Conservation (phyloP, 345 rosid genomes). For the Moricandia arvensis region DNA sequence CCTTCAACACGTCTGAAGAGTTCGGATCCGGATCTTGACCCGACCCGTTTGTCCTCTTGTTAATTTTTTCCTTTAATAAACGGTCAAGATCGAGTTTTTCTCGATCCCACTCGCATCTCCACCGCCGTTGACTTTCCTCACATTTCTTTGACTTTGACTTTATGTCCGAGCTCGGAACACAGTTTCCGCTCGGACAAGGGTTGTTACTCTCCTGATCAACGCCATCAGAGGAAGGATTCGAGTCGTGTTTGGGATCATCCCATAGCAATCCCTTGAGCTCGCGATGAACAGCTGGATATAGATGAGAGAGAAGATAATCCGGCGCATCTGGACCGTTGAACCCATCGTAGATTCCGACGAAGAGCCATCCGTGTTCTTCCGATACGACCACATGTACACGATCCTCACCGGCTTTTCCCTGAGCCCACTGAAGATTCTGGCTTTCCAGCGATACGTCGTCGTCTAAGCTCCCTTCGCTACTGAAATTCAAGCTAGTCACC, state of each 20-base stretch:
- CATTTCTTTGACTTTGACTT: slow-evolving; percentile 45
- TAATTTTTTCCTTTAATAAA: slow-evolving; percentile 57
- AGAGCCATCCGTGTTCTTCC: slow-evolving; percentile 91
- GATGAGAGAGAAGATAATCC: slow-evolving; percentile 69
- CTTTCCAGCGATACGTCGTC: slow-evolving; percentile 67
- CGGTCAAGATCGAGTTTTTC: slow-evolving; percentile 71
- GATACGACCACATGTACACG: slow-evolving; percentile 98
- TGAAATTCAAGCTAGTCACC: slow-evolving; percentile 46
- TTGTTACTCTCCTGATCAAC: background rate
- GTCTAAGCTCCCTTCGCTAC: slow-evolving; percentile 74
- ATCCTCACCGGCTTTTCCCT: slow-evolving; percentile 98
- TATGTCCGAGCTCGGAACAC: slow-evolving; percentile 36
- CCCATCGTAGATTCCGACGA: slow-evolving; percentile 96
- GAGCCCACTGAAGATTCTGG: slow-evolving; percentile 97
- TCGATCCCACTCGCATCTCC: slow-evolving; percentile 74
- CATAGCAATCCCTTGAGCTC: slow-evolving; percentile 89
- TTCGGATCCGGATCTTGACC: slow-evolving; percentile 44
- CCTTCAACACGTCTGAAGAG: slow-evolving; percentile 71
- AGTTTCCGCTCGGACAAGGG: slow-evolving; percentile 6
- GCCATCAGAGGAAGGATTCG: background rate
- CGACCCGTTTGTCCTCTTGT: slow-evolving; percentile 26
- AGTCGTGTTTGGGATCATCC: slow-evolving; percentile 61
- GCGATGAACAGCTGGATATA: slow-evolving; percentile 66
- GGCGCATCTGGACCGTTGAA: slow-evolving; percentile 99
- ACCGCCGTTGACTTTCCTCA: slow-evolving; percentile 71